Percentiles rank a stretch among this genome's conserved stretches.
These are phyloP conservation scores for Populus hybrid DNA, from an alignment of 441 rosid species.

Conservation along the genomic window DNA sequence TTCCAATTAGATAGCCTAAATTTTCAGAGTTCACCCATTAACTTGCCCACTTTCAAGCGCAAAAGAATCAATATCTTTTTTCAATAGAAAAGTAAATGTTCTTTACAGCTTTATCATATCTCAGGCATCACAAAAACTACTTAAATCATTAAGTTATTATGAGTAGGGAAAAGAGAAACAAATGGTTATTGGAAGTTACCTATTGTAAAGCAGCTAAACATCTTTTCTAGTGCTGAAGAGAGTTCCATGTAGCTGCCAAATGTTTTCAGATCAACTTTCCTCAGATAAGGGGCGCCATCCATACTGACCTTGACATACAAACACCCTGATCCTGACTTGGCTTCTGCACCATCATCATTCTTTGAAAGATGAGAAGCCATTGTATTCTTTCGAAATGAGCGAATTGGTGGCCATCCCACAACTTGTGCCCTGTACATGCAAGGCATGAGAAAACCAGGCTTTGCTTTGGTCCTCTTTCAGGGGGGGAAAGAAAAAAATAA, in stretches of 20 bases:
- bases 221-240: slow-evolving; percentile 64
- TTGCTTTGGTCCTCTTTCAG: neutral
- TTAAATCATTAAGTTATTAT: neutral
- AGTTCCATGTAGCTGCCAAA: slow-evolving; percentile 59
- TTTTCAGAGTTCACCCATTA: neutral
- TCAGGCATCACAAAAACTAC: neutral
- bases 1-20: neutral
- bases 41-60: neutral
- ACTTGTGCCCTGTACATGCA: slow-evolving; percentile 56
- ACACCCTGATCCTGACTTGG: slow-evolving; percentile 43
- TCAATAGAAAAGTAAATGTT: neutral
- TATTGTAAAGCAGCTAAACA: slow-evolving; percentile 77
- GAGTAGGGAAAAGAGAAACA: neutral
- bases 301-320: slow-evolving; percentile 71
- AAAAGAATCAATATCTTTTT: neutral
- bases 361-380: slow-evolving; percentile 57
- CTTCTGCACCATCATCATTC: slow-evolving; percentile 37
- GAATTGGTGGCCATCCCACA: slow-evolving; percentile 87
- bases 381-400: slow-evolving; percentile 72
- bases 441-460: neutral
- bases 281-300: slow-evolving; percentile 82
- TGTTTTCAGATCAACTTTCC: slow-evolving; percentile 69
- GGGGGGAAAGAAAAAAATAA: neutral
- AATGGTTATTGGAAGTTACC: slow-evolving; percentile 30
- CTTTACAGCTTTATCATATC: neutral